A percentile compares a stretch with the other conserved stretches of the same genome.
Evolutionary conservation across 148 eudicot species (phyloP).

Genomic region (Rhododendron mucronatum): DNA sequence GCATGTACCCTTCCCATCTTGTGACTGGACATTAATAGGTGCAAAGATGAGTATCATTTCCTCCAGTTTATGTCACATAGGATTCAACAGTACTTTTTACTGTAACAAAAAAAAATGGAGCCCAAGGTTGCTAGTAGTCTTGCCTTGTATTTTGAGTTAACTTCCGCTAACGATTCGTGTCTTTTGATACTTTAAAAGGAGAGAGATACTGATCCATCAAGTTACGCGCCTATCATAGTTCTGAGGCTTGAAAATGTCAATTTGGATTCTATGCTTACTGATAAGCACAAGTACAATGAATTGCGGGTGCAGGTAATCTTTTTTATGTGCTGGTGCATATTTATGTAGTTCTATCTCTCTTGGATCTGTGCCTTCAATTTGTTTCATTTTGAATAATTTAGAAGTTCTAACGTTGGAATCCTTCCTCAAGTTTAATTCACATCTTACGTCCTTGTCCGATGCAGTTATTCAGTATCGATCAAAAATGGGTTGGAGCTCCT

Average conservation of each 20-base stretch:
- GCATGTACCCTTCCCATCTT: background rate
- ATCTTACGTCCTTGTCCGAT: constrained; percentile 9
- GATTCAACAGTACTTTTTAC: background rate
- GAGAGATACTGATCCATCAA: constrained; percentile 31
- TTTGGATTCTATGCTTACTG: constrained; percentile 59
- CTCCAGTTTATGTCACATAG: background rate
- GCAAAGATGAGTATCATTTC: background rate
- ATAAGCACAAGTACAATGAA: constrained; percentile 53
- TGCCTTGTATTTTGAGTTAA: background rate
- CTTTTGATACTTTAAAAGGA: constrained; percentile 22
- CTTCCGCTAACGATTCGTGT: background rate
- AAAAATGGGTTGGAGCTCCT: constrained; percentile 93
- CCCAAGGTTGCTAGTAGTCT: background rate
- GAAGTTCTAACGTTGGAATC: background rate
- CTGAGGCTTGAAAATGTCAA: constrained; percentile 57
- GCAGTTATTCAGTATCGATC: constrained; percentile 76
- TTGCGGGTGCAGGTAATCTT: constrained; percentile 64
- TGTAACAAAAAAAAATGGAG: background rate
- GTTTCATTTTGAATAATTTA: background rate
- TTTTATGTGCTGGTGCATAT: background rate
- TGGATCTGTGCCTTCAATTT: constrained; percentile 6
- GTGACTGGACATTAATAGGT: background rate
- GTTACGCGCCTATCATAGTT: constrained; percentile 45
- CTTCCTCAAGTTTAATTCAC: background rate
- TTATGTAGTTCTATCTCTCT: constrained; percentile 2